These are phyloP conservation scores for Lepiota brunneoincarnata DNA, from an alignment of 768 basidiomycete genomes.

Conservation along the genomic window DNA sequence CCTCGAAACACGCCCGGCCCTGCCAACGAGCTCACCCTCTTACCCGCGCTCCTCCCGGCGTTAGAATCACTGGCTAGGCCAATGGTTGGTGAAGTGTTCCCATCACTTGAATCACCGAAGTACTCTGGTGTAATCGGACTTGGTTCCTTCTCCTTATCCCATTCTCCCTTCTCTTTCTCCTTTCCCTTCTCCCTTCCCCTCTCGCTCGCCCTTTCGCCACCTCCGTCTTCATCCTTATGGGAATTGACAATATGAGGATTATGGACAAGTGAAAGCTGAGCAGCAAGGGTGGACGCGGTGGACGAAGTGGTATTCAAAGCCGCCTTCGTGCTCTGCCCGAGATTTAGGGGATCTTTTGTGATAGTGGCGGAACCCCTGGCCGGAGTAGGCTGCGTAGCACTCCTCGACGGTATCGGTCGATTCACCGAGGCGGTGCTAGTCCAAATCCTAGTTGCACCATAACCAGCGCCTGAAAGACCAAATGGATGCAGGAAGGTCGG, in stretches of 20 bases:
- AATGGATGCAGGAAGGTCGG: not conserved
- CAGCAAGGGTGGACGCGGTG: conserved; percentile 5
- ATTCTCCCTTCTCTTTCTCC: not conserved
- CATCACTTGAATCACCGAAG: conserved; percentile 4
- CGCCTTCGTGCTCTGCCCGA: no score
- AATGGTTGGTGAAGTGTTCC: not conserved
- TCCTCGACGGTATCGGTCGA: not conserved
- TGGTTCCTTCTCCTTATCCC: conserved; percentile 3
- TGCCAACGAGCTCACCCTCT: not conserved
- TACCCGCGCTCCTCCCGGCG: not conserved
- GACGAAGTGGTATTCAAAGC: not conserved
- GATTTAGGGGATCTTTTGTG: not conserved
- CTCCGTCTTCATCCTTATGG: not conserved
- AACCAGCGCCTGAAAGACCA: not conserved
- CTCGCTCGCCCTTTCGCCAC: not conserved
- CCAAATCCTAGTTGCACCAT: not conserved
- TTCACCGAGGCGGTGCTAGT: no score
- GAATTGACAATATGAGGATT: not conserved
- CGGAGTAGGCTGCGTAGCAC: not conserved
- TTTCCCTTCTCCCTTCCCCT: not conserved
- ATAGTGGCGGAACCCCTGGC: not conserved
- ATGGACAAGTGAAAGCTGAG: not conserved
- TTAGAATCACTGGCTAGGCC: not conserved
- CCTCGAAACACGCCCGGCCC: not conserved
- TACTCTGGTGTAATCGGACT: not conserved